A percentile compares a stretch with the other conserved stretches of the same genome.
These are phyloP conservation scores for Aspergillus fumigatiaffinis DNA, from an alignment of 2,329 filamentous ascomycete genomes.

Conservation along the genomic window DNA sequence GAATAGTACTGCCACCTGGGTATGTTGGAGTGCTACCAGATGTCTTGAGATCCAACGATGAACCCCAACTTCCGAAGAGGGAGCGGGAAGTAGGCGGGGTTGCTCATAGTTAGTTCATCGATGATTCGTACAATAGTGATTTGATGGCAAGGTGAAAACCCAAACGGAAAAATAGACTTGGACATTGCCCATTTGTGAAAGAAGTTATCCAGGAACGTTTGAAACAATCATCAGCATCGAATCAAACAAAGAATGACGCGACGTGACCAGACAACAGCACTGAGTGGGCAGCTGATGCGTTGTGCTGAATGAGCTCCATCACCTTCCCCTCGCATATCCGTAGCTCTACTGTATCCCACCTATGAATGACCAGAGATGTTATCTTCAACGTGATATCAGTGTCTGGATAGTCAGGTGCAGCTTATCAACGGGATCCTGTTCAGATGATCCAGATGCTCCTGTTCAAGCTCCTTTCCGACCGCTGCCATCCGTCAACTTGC, in stretches of 20 bases:
- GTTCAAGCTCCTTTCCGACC: not conserved
- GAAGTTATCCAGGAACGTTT: not conserved
- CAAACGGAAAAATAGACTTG: not conserved
- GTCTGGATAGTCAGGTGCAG: not conserved
- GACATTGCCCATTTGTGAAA: not conserved
- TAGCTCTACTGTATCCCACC: not conserved
- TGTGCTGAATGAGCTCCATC: conserved; percentile 2
- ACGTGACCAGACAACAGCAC: not conserved
- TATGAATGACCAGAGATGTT: not conserved
- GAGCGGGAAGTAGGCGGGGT: not conserved
- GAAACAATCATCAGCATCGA: not conserved
- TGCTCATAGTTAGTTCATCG: not conserved
- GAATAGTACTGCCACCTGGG: conserved; percentile 5
- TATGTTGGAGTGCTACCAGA: conserved; percentile 11
- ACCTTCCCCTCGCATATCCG: conserved; percentile 4
- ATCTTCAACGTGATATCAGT: not conserved
- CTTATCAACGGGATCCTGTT: not conserved
- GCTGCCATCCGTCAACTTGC: not conserved
- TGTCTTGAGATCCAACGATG: conserved; percentile 5
- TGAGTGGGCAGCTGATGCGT: conserved; percentile 8
- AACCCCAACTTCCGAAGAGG: not conserved
- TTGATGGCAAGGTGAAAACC: not conserved
- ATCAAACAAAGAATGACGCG: not conserved
- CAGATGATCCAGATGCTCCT: not conserved
- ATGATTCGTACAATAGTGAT: not conserved